These are phyloP conservation scores for Trichosanthes truncata DNA, from an alignment of 306 rosid genomes.

Conservation along the genomic window DNA sequence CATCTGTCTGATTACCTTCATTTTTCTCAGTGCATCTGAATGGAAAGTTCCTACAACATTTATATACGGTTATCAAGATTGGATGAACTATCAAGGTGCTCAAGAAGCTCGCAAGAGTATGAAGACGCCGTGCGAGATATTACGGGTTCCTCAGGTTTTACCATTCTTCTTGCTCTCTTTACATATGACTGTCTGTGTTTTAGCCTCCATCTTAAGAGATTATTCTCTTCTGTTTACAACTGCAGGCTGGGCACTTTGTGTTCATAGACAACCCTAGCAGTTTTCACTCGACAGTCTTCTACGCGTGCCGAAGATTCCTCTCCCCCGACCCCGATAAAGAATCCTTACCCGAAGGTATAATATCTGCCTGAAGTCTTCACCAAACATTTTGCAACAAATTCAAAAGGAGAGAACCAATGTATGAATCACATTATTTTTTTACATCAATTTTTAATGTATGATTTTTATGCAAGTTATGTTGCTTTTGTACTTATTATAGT, in stretches of 20 bases:
- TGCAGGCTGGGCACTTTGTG: constrained; percentile 85
- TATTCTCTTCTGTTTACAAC: neutral
- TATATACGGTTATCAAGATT: constrained; percentile 79
- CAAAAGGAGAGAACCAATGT: neutral
- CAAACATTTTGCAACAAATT: neutral
- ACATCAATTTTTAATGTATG: neutral
- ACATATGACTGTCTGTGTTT: neutral
- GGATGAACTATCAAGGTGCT: constrained; percentile 90
- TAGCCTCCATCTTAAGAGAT: neutral
- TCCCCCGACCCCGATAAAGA: constrained; percentile 43
- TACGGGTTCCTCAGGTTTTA: constrained; percentile 79
- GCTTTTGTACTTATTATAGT: neutral
- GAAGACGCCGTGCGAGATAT: constrained; percentile 87
- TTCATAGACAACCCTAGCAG: constrained; percentile 71
- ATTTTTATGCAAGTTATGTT: neutral
- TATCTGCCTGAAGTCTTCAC: constrained; percentile 31
- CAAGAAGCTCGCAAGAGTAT: constrained; percentile 82
- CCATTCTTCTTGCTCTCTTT: constrained; percentile 13
- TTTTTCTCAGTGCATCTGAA: constrained; percentile 54
- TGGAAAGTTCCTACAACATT: constrained; percentile 97
- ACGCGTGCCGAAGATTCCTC: constrained; percentile 72
- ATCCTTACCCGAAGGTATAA: constrained; percentile 60
- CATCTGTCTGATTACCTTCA: neutral
- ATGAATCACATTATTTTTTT: neutral
- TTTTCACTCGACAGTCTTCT: constrained; percentile 69